Evolutionary conservation across 768 basidiomycete species (phyloP).

Genomic region (Chalciporus chontae): DNA sequence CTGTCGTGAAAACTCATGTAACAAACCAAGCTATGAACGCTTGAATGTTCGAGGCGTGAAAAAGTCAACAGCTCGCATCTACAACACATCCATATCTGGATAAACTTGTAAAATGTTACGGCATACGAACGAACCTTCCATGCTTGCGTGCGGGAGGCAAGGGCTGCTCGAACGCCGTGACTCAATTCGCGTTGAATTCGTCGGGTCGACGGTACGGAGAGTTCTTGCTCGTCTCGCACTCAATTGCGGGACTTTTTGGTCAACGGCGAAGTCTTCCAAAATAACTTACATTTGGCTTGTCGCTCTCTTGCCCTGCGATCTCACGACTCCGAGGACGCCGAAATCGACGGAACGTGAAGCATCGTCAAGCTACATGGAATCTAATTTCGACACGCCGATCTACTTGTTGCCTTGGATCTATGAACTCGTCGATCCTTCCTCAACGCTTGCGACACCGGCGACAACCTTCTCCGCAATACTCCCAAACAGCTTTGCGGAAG

Average conservation of each 20-base stretch:
- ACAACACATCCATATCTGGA: conserved; percentile 7
- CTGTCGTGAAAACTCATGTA: conserved; percentile 29
- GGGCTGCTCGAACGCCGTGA: no score
- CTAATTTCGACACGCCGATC: not conserved
- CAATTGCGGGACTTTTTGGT: not conserved
- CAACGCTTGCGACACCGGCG: conserved; percentile 24
- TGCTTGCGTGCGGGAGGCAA: no score
- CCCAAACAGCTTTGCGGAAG: conserved; percentile 66
- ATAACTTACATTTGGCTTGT: not conserved
- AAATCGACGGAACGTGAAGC: not conserved
- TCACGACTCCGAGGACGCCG: no score
- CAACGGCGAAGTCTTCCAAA: not conserved
- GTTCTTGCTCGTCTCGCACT: not conserved
- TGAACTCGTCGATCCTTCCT: not conserved
- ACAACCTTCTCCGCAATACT: conserved; percentile 49
- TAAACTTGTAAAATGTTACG: conserved; percentile 32
- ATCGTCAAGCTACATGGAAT: no score
- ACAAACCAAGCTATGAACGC: conserved; percentile 23
- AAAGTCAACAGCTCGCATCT: conserved; percentile 5
- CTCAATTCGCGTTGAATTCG: no score
- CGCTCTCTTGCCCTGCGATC: not conserved
- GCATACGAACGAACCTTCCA: conserved; percentile 2
- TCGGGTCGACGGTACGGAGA: no score
- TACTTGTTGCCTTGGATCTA: no score
- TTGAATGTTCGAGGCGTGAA: conserved; percentile 16